Evolutionary conservation across 352 stramenopile species (phyloP), one percentile per base, ranked within the genome.

Genomic region (Phytophthora parvispora): DNA sequence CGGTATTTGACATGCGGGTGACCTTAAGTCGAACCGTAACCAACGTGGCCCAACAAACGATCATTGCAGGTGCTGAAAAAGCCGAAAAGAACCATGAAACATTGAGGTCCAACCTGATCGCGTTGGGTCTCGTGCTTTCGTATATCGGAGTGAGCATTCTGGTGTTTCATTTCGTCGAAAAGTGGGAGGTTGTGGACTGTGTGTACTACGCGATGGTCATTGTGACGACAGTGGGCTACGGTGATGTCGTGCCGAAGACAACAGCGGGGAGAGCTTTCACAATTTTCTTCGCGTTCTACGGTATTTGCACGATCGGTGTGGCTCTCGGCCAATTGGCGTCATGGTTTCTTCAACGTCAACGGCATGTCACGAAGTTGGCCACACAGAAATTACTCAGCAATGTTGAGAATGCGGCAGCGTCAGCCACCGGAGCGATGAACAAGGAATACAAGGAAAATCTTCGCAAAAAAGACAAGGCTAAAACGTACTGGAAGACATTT

Each of bases 191-290:
- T 16, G 64, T 98, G 0, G 94, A 98, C 75, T 89, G 86, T 31
- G 69, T 98, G 24, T 98, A 98, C 67, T 98, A 96, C 76, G 81
- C 84, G 29, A 93, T 97, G 72, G 92, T 98, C 9, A 98, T 96
- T 40, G 78, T 98, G n/a, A 98, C 94, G 8, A 98, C 89, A 2
- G 90, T 97, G 31, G 93, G 91, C 5, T 98, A 97, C 65, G 91
- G 87, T 20, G 92, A 97, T 67, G 80, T 97, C 16, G 66, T 74
- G 16, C 90, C 93, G 3, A 50, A 78, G 13, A 89, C 77, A 24
- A 75, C 60, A 1, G 60, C 68, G 0, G 86, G 89, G 24, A 94
- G 90, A 58, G 72, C 92, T 8, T 97, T 97, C 55, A 92, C 85
- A 32, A 90, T 98, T 45, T 82, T 98, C 63, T 98, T 88, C n/a